Base-by-base conservation (phyloP, 2,329 filamentous ascomycete species). In the Aspergillus pseudoglaucus region DNA sequence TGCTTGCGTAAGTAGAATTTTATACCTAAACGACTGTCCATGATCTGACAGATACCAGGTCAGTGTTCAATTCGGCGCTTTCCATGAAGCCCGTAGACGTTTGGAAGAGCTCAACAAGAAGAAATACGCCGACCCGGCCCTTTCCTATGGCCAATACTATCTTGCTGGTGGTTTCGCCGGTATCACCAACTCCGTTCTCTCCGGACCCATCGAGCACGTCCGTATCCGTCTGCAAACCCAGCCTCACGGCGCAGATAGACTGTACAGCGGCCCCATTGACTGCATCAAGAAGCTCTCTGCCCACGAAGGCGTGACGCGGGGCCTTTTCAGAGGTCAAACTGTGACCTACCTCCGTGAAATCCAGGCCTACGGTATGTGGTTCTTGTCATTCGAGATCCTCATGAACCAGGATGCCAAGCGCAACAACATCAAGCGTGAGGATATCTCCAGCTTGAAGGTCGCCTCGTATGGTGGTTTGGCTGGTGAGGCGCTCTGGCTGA, bases 21-120 rank as follows among this genome's bases (percentile, higher is more conserved):
- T 20, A 10, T 18, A 30, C 27, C 39, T 14, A 35, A 39, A 35
- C 32, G 35, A 15, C 25, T 23, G 10, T 33, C 23, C 8, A 32
- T 12, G 44, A 44, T 49, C 46, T 52, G 38, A 45, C 38, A 33
- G 22, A 18, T 10, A 20, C 18, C 48, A 76, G 74, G 77, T 83
- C 41, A 96, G 90, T n/a, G 86, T 98, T 60, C 93, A 98, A 76
- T 98, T 98, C 69, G 93, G 90, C 54, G 93, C 87, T 60, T 98
- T 97, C 78, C 90, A 96, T 76, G 85, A 87, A 64, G 90, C 91
- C 7, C 87, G 88, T 51, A 88, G 93, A 50, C 85, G 81, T 62
- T 83, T 98, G 66, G 91, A 97, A 74, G 75, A 80, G 40, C 78
- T 79, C 56, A 95, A 95, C 71, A 66, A 75, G 54, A 70, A 73